Evolutionary conservation across 352 stramenopile species (phyloP).

Genomic region (Pythium volutum): DNA sequence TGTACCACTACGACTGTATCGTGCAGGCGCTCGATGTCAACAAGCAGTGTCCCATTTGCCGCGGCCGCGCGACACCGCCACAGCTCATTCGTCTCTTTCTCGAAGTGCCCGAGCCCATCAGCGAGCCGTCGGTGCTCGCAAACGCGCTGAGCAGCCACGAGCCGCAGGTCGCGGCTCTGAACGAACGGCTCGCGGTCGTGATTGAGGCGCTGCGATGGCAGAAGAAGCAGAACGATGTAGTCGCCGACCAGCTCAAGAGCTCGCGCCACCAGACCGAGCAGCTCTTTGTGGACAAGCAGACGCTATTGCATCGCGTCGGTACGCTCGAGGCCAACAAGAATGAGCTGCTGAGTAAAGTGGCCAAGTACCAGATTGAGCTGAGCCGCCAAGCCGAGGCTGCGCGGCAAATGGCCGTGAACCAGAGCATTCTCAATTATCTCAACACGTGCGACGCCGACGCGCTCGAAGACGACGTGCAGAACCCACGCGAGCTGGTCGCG

Average conservation of each 20-base stretch:
- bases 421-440: conserved; percentile 71
- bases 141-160: conserved; percentile 8
- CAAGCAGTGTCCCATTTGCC: conserved; percentile 70
- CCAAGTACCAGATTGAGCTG: conserved; percentile 76
- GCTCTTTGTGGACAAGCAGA: conserved; percentile 60
- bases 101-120: conserved; percentile 35
- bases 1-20: conserved; percentile 72
- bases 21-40: conserved; percentile 73
- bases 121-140: conserved; percentile 3
- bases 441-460: conserved; percentile 65
- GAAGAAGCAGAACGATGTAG: conserved; percentile 67
- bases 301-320: conserved; percentile 45
- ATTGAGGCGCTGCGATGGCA: conserved; percentile 76
- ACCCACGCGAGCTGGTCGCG: conserved; percentile 69
- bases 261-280: conserved; percentile 62
- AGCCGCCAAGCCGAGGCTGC: conserved; percentile 53
- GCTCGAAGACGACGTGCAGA: conserved; percentile 75
- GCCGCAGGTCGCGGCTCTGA: conserved; percentile 43
- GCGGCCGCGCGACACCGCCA: conserved; percentile 33
- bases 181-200: conserved; percentile 48
- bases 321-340: conserved; percentile 45
- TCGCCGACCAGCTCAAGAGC: conserved; percentile 54
- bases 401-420: conserved; percentile 52
- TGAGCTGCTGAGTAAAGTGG: conserved; percentile 64
- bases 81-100: conserved; percentile 70